Percentiles rank a stretch among this genome's conserved stretches.
phyloP scores from a whole-genome alignment of 2,329 filamentous ascomycete genomes.

The Pyrenophora teres region DNA sequence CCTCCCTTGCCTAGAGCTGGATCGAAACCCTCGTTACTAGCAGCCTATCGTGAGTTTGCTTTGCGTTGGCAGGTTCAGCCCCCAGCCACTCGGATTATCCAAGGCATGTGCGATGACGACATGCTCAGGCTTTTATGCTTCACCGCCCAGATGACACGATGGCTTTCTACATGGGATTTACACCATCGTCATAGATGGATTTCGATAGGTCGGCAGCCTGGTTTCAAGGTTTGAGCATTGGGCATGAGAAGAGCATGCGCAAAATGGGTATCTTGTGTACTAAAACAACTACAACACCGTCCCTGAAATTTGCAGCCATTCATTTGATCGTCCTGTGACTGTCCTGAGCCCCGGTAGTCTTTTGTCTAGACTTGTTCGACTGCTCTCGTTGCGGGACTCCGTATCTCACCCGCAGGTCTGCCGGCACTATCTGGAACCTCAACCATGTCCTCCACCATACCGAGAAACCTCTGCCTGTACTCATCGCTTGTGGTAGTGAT shows the following conservation, averaged over 20 bases:
- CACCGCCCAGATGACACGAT: slow-evolving; percentile 22
- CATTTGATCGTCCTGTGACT: background rate
- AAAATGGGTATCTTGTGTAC: slow-evolving; percentile 8
- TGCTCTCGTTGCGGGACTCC: slow-evolving; percentile 18
- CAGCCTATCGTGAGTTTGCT: slow-evolving; percentile 16
- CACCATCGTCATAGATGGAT: background rate
- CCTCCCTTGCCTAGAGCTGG: slow-evolving; percentile 1
- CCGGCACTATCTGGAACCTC: slow-evolving; percentile 43
- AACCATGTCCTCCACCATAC: slow-evolving; percentile 54
- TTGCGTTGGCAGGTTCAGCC: slow-evolving; percentile 20
- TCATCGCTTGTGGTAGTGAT: slow-evolving; percentile 72
- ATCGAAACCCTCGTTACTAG: background rate
- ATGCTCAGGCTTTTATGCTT: slow-evolving; percentile 14
- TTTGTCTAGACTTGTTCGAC: slow-evolving; percentile 13
- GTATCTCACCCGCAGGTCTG: slow-evolving; percentile 36
- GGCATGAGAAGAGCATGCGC: background rate
- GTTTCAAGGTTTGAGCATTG: background rate
- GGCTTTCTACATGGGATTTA: background rate
- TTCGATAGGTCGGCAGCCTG: too few relatives aligned
- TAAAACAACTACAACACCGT: slow-evolving; percentile 3
- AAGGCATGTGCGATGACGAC: slow-evolving; percentile 21
- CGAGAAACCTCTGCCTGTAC: slow-evolving; percentile 64
- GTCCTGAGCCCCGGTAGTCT: background rate
- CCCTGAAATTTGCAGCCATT: background rate
- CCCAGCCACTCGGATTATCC: slow-evolving; percentile 10